Percentiles rank a stretch among this genome's conserved stretches.
Conservation (phyloP, 2,329 filamentous ascomycete genomes). For the Rhytidhysteron rufulum region DNA sequence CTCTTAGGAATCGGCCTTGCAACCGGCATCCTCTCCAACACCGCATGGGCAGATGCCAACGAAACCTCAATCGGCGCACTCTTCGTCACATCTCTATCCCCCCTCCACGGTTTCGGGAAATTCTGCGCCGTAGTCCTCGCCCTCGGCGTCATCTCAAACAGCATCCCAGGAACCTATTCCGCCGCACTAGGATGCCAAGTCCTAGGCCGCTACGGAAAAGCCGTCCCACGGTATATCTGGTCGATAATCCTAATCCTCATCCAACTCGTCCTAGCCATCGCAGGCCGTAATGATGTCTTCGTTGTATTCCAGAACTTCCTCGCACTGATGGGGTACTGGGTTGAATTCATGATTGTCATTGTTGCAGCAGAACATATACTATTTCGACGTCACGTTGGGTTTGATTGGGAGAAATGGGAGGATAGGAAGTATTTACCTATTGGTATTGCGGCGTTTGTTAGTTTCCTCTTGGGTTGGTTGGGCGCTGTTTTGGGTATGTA, state of each 20-base stretch:
- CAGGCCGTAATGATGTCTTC: conserved; percentile 55
- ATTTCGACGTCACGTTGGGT: conserved; percentile 13
- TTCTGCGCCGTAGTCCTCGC: conserved; percentile 61
- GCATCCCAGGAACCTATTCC: conserved; percentile 56
- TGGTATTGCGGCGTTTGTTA: conserved; percentile 17
- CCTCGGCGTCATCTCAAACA: conserved; percentile 59
- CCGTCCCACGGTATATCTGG: conserved; percentile 58
- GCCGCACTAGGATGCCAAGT: conserved; percentile 61
- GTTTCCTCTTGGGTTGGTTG: conserved; percentile 18
- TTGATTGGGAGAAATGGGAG: conserved; percentile 22
- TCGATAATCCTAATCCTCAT: conserved; percentile 55
- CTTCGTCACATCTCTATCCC: conserved; percentile 56
- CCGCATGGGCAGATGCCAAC: conserved; percentile 55
- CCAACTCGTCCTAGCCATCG: conserved; percentile 59
- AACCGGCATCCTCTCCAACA: conserved; percentile 50
- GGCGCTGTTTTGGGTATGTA: conserved; percentile 21
- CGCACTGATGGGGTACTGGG: conserved; percentile 19
- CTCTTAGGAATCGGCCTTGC: conserved; percentile 60
- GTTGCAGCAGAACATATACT: conserved; percentile 17
- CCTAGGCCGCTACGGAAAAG: conserved; percentile 52
- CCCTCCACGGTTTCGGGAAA: conserved; percentile 56
- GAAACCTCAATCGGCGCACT: conserved; percentile 55
- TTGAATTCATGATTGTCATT: conserved; percentile 12
- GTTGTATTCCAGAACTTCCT: conserved; percentile 55
- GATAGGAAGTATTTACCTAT: conserved; percentile 16